Base-by-base conservation (phyloP, 1,284 basidiomycete species). In the Cryptococcus sp. region DNA sequence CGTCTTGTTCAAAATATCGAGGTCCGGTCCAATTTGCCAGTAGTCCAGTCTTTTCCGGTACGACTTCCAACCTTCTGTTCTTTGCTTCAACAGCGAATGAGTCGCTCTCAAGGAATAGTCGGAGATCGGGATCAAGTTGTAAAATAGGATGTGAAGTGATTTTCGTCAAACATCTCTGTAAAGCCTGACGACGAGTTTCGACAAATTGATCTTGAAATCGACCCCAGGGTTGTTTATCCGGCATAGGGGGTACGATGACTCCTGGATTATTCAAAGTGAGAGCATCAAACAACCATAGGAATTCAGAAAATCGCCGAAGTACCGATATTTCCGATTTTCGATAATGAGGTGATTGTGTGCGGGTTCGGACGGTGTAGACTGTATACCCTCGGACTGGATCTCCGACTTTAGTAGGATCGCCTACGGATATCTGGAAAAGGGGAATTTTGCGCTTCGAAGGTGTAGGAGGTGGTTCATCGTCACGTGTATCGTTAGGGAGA, bases 241-340 rank as follows among this genome's bases (percentile, higher is more conserved):
- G 94, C 1, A 90, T 88, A 0, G 94, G 93, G 3, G 94, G 96
- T 0, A 99, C 90, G 45, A 98, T 88, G 4, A 98, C 91, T 3
- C 94, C 96, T 1, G 96, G 93, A 67, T 98, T 98, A 76, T 97
- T 98, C 63, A 79, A 72, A 0, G 86, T 87, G 1, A 99, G 80
- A 0, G 86, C 85, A 64, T 94, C 92, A 70, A 90, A 96, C 0
- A 99, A 77, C 94, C 96, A 98, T 19, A 97, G 80, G 69, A 98
- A 99, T 74, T 99, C 96, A 19, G 88, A 91, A 75, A 96, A 99
- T 21, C 94, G 85, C 18, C 94, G 83, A 7, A 99, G 83, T 34
- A 96, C 92, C 3, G 91, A 91, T 69, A 93, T 91, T 2, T 84
- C 78, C 1, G 85, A 82, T 76, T 88, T 88, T 54, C 84, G 82